Percentiles rank a stretch among this genome's conserved stretches.
phyloP scores from a whole-genome alignment of 2,329 filamentous ascomycete genomes.

The Sphaerulina musiva region DNA sequence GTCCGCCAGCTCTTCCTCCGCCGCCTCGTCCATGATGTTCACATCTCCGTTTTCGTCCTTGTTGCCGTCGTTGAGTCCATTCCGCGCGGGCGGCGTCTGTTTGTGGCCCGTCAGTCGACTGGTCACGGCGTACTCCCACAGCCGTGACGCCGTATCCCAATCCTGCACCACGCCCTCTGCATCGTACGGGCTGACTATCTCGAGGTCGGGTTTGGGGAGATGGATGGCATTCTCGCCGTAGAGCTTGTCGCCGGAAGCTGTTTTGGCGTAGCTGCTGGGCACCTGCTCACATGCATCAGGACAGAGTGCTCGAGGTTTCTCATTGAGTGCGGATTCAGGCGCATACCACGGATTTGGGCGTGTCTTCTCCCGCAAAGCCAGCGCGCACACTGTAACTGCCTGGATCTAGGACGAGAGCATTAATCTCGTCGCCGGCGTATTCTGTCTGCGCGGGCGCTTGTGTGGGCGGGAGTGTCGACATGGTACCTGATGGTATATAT shows the following conservation, averaged over 20 bases:
- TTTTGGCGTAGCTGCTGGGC: conserved; percentile 75
- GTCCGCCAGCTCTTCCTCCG: conserved; percentile 53
- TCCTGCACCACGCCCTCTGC: conserved; percentile 87
- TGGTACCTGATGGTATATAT: conserved; percentile 2
- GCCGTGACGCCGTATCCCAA: conserved; percentile 81
- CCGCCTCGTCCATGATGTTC: conserved; percentile 53
- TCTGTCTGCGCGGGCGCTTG: conserved; percentile 38
- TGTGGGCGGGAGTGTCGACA: conserved; percentile 26
- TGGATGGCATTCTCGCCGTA: conserved; percentile 90
- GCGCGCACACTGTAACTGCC: conserved; percentile 87
- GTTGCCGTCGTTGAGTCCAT: conserved; percentile 66
- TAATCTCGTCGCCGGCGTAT: conserved; percentile 78
- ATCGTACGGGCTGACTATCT: conserved; percentile 88
- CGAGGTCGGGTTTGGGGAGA: conserved; percentile 65
- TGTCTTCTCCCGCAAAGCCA: conserved; percentile 95
- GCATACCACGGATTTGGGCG: conserved; percentile 76
- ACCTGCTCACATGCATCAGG: background rate
- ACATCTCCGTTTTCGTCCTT: conserved; percentile 45
- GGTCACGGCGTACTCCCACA: conserved; percentile 91
- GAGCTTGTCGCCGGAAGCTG: conserved; percentile 51
- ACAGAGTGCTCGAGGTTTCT: background rate
- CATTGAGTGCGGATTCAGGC: background rate
- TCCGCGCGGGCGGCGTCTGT: conserved; percentile 62
- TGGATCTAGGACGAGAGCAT: conserved; percentile 90
- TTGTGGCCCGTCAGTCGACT: conserved; percentile 76